Evolutionary conservation across 371 early-diverging fungal species (phyloP).

Genomic region (Lichtheimia hyalospora): DNA sequence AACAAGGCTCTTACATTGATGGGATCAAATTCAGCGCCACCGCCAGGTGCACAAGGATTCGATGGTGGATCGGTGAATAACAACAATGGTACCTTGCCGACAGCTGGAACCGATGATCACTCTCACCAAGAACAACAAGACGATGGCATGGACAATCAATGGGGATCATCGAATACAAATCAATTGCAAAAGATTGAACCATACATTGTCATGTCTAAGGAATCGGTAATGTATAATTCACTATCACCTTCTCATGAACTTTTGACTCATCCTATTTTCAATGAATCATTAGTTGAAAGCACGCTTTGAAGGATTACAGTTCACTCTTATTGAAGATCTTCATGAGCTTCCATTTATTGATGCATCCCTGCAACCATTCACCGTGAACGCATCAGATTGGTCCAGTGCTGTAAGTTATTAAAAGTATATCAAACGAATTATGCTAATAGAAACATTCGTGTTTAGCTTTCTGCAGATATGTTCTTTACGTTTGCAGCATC

Average conservation of each 20-base stretch:
- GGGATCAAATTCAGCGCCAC: slow-evolving; percentile 14
- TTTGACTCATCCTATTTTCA: background rate
- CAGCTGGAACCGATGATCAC: background rate
- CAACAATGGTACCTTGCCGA: background rate
- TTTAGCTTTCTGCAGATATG: slow-evolving; percentile 66
- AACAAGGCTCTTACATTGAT: slow-evolving; percentile 71
- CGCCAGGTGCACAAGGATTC: slow-evolving; percentile 10
- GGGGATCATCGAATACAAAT: background rate
- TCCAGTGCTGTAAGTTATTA: slow-evolving; percentile 39
- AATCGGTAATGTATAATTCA: slow-evolving; percentile 28
- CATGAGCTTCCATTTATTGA: slow-evolving; percentile 82
- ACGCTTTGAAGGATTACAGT: slow-evolving; percentile 60
- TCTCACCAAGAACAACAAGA: too few species aligned
- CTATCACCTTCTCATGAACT: too few species aligned
- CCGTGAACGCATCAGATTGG: slow-evolving; percentile 75
- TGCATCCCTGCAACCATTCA: slow-evolving; percentile 62
- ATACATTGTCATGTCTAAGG: slow-evolving; percentile 48
- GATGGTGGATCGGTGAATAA: slow-evolving; percentile 6
- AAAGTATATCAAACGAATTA: background rate
- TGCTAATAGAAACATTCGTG: background rate
- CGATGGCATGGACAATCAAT: too few species aligned
- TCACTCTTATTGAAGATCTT: slow-evolving; percentile 80
- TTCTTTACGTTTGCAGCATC: slow-evolving; percentile 74
- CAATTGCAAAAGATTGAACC: slow-evolving; percentile 29
- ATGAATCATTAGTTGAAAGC: slow-evolving; percentile 35